Conservation (phyloP, 2,329 filamentous ascomycete species). For the Pleoardoris graminearum region DNA sequence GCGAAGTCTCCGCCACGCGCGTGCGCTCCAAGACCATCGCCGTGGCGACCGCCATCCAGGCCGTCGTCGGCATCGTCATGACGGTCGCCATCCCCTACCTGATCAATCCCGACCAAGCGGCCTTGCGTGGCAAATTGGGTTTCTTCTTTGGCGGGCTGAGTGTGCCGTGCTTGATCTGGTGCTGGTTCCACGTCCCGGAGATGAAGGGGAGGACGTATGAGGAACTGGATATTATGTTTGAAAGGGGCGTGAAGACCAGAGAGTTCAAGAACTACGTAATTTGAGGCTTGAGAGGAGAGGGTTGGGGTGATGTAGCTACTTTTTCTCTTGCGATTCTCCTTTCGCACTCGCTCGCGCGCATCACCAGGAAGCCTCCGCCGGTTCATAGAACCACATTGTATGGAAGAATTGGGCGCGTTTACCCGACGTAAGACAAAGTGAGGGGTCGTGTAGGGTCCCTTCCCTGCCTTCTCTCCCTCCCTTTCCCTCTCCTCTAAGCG, state of each 20-base stretch:
- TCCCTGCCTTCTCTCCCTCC: too few species aligned
- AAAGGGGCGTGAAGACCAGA: constrained; percentile 31
- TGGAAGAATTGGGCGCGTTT: too few species aligned
- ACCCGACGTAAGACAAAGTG: too few species aligned
- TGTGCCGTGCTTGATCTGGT: constrained; percentile 41
- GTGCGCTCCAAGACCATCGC: constrained; percentile 89
- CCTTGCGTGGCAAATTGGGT: constrained; percentile 47
- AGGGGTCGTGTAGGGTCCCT: too few species aligned
- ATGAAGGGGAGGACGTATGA: constrained; percentile 48
- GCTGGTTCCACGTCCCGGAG: constrained; percentile 46
- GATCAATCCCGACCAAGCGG: constrained; percentile 48
- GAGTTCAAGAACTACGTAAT: constrained; percentile 13
- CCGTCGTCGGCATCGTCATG: constrained; percentile 46
- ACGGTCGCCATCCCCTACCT: constrained; percentile 48
- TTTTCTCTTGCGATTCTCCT: too few species aligned
- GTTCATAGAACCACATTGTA: too few species aligned
- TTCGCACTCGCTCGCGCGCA: too few species aligned
- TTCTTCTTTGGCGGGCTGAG: constrained; percentile 48
- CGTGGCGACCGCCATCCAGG: constrained; percentile 59
- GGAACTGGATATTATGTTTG: constrained; percentile 51
- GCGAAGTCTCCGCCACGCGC: constrained; percentile 76
- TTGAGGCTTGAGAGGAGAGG: too few species aligned
- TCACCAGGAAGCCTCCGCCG: too few species aligned
- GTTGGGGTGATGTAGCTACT: too few species aligned
- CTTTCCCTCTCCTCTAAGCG: too few species aligned